phyloP scores from a whole-genome alignment of 169 alveolate species.

The Besnoitia besnoiti region DNA sequence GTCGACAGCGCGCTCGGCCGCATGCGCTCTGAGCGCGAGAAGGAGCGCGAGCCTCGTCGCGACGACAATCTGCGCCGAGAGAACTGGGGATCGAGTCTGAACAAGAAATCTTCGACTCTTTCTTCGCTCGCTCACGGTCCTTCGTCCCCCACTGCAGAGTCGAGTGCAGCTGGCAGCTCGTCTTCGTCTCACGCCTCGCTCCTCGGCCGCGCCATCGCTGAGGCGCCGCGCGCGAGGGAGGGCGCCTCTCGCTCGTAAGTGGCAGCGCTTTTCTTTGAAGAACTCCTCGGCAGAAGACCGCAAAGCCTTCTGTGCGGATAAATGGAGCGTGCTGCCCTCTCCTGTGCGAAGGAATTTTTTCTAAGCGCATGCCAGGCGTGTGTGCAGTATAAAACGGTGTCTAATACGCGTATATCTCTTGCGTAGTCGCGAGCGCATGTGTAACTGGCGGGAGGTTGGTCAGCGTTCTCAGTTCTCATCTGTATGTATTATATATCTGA shows the following conservation, averaged over 20 bases:
- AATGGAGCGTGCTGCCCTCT: too few species aligned
- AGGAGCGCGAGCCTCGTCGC: slow-evolving; percentile 5
- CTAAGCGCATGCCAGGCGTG: too few species aligned
- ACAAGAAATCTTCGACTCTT: neutral
- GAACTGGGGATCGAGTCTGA: slow-evolving; percentile 23
- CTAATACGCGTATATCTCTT: too few species aligned
- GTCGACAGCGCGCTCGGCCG: neutral
- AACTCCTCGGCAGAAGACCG: too few species aligned
- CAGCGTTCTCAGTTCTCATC: too few species aligned
- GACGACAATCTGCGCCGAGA: slow-evolving; percentile 24
- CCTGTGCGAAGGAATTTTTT: too few species aligned
- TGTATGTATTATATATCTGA: too few species aligned
- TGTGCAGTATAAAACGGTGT: too few species aligned
- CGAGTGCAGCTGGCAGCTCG: neutral
- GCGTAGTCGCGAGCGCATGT: too few species aligned
- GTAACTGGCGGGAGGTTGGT: too few species aligned
- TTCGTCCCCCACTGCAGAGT: neutral
- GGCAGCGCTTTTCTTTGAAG: too few species aligned
- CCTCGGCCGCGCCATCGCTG: neutral
- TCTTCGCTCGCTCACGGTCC: neutral
- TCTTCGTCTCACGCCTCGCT: neutral
- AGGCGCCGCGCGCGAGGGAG: neutral
- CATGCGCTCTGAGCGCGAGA: slow-evolving; percentile 6
- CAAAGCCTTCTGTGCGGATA: too few species aligned
- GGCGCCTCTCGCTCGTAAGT: neutral